These are phyloP conservation scores for Neurospora tetraspora DNA, from an alignment of 495 filamentous ascomycete species.

Conservation along the genomic window DNA sequence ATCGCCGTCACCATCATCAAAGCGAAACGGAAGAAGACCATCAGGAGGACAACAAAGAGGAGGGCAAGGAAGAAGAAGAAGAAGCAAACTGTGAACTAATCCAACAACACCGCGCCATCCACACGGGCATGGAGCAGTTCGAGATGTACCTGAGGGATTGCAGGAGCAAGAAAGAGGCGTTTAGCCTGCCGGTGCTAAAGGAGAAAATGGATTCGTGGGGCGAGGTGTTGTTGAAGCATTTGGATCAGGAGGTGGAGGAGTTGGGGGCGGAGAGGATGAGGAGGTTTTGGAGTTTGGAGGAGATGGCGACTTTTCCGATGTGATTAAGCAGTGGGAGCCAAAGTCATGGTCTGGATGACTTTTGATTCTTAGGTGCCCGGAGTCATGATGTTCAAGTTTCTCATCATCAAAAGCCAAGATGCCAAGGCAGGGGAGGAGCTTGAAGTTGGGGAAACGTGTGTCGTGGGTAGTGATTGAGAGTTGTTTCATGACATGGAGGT, in stretches of 20 bases:
- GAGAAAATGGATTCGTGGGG: slow-evolving; percentile 54
- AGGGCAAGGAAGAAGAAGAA: background rate
- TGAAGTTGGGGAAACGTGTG: background rate
- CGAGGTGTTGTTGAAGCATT: slow-evolving; percentile 60
- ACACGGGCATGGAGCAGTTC: slow-evolving; percentile 66
- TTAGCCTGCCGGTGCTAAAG: slow-evolving; percentile 59
- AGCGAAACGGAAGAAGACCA: background rate
- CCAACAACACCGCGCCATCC: slow-evolving; percentile 73
- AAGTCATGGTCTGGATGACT: background rate
- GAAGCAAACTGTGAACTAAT: slow-evolving; percentile 42
- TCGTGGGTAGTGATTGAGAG: background rate
- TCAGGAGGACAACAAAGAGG: background rate
- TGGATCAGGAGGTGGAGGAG: slow-evolving; percentile 63
- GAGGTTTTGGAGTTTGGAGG: slow-evolving; percentile 66
- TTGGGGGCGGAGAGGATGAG: slow-evolving; percentile 81
- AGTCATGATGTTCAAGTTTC: background rate
- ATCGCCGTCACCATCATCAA: background rate
- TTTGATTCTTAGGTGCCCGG: too few relatives aligned
- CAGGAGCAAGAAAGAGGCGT: slow-evolving; percentile 51
- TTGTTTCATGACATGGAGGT: background rate
- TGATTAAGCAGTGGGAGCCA: slow-evolving; percentile 18
- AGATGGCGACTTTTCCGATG: slow-evolving; percentile 66
- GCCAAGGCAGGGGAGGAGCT: background rate
- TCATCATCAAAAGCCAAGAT: background rate
- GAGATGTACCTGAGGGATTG: slow-evolving; percentile 58